Evolutionary conservation across 2,329 filamentous ascomycete species (phyloP).

Genomic region (Stagonosporopsis tanaceti): DNA sequence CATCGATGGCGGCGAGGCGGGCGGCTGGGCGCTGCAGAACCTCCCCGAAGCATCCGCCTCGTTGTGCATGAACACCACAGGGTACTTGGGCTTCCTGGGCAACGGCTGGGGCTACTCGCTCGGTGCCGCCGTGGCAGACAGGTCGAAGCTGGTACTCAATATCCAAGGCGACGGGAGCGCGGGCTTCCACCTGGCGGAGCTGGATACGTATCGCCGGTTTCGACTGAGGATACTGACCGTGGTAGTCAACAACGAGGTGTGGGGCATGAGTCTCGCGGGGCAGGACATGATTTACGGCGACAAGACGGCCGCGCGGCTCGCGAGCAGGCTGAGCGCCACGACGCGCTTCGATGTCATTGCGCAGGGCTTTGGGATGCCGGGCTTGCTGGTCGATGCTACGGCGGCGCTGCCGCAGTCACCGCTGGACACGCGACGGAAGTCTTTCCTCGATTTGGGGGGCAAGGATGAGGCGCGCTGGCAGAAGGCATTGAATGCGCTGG

Average conservation of each 20-base stretch:
- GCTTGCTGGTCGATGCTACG: slow-evolving; percentile 27
- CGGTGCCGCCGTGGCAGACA: slow-evolving; percentile 54
- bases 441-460: slow-evolving; percentile 16
- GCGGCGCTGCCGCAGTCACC: slow-evolving; percentile 21
- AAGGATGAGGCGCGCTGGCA: slow-evolving; percentile 25
- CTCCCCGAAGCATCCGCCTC: slow-evolving; percentile 34
- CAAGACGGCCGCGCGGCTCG: slow-evolving; percentile 41
- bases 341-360: slow-evolving; percentile 55
- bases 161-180: slow-evolving; percentile 57
- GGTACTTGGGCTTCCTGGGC: slow-evolving; percentile 57
- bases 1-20: slow-evolving; percentile 53
- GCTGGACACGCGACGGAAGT: slow-evolving; percentile 12
- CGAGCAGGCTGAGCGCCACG: slow-evolving; percentile 40
- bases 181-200: slow-evolving; percentile 57
- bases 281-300: slow-evolving; percentile 55
- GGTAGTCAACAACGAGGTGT: slow-evolving; percentile 55
- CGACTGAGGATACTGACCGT: slow-evolving; percentile 53
- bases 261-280: slow-evolving; percentile 57
- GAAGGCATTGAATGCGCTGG: slow-evolving; percentile 30
- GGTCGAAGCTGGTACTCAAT: slow-evolving; percentile 51
- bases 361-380: slow-evolving; percentile 48
- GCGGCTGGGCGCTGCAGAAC: slow-evolving; percentile 47
- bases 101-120: slow-evolving; percentile 58
- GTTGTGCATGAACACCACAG: slow-evolving; percentile 39
- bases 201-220: slow-evolving; percentile 56